Conservation (phyloP, 208 protist genomes). For the Crithidia expoeki region DNA sequence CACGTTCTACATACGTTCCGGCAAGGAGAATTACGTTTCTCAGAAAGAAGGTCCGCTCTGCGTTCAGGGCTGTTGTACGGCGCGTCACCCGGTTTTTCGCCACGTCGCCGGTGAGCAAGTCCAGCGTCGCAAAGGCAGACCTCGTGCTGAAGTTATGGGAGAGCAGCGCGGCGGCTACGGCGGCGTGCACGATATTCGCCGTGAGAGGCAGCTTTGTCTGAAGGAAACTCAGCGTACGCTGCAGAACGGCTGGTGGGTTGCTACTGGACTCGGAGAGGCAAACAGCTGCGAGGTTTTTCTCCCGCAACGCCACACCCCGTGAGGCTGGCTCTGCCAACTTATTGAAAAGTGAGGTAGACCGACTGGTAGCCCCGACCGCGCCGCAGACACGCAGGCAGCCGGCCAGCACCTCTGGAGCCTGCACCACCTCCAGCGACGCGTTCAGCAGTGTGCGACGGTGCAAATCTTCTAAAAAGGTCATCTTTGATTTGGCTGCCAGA, state of each 20-base stretch:
- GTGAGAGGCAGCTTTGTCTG: conserved; percentile 36
- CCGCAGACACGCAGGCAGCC: conserved; percentile 33
- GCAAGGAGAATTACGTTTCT: conserved; percentile 39
- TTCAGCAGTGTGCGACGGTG: conserved; percentile 29
- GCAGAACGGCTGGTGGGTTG: conserved; percentile 23
- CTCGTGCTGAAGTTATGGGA: background rate
- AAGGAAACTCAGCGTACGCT: conserved; percentile 50
- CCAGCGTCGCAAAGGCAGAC: conserved; percentile 22
- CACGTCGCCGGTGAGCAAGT: conserved; percentile 36
- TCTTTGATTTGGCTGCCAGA: conserved; percentile 28
- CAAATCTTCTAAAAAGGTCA: conserved; percentile 26
- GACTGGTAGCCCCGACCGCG: conserved; percentile 1
- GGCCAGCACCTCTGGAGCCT: conserved; percentile 40
- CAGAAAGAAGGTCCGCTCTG: conserved; percentile 54
- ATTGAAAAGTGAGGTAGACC: conserved; percentile 62
- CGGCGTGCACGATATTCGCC: conserved; percentile 42
- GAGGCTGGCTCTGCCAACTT: conserved; percentile 43
- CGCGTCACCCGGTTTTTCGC: conserved; percentile 21
- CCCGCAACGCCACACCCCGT: conserved; percentile 29
- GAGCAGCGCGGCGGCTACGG: conserved; percentile 43
- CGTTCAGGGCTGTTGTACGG: conserved; percentile 15
- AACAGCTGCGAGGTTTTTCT: conserved; percentile 43
- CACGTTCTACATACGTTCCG: conserved; percentile 13
- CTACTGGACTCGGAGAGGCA: conserved; percentile 24
- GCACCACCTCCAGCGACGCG: conserved; percentile 25